Percentiles rank a stretch among this genome's conserved stretches.
phyloP scores from a whole-genome alignment of 345 rosid genomes.

The Euphorbia lathyris region DNA sequence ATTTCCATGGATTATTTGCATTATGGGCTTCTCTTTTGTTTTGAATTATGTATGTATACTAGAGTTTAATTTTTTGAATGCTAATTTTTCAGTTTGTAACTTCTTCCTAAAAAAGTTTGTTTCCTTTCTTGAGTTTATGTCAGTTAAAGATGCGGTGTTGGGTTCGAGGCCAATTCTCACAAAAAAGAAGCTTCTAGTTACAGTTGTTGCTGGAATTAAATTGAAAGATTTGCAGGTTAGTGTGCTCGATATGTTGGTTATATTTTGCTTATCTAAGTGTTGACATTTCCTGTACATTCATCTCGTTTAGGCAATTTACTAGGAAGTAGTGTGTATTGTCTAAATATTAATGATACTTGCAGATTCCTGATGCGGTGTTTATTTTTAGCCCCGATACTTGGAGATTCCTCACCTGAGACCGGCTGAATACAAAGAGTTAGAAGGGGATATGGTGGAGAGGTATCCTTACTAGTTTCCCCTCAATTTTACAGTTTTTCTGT shows the following conservation, averaged over 20 bases:
- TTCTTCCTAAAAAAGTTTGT: not conserved
- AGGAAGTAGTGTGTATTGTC: no score
- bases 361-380: no score
- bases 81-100: no score
- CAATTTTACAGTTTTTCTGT: not conserved
- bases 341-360: no score
- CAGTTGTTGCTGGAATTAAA: constrained; percentile 81
- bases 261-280: not conserved
- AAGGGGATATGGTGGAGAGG: no score
- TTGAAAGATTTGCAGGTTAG: constrained; percentile 82
- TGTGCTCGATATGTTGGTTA: not conserved
- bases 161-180: constrained; percentile 60
- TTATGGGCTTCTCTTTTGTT: no score
- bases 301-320: not conserved
- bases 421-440: no score
- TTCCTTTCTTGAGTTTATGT: not conserved
- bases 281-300: not conserved
- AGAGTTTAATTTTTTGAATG: not conserved
- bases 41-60: no score
- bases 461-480: not conserved
- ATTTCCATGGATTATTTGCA: no score
- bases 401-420: no score
- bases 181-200: constrained; percentile 72
- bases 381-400: no score
- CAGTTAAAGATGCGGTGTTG: constrained; percentile 64